phyloP scores from a whole-genome alignment of 1,284 basidiomycete species.

The Athelia sp. region DNA sequence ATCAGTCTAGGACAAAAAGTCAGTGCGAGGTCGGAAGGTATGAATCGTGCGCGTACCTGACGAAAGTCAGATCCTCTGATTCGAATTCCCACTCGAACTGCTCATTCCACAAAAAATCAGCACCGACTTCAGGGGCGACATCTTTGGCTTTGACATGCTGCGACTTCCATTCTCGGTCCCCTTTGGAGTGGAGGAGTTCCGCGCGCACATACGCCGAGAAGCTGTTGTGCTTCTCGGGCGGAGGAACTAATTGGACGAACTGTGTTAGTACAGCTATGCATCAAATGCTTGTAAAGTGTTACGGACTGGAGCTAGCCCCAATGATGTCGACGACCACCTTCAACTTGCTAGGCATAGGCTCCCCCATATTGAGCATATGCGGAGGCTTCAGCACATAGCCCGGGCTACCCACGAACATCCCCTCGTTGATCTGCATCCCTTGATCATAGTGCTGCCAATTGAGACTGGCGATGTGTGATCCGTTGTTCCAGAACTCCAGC shows the following conservation, averaged over 20 bases:
- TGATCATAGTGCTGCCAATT: conserved; percentile 60
- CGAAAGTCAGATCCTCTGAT: conserved; percentile 43
- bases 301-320: conserved; percentile 44
- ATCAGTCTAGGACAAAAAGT: conserved; percentile 27
- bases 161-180: conserved; percentile 37
- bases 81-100: conserved; percentile 43
- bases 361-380: conserved; percentile 19
- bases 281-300: too few relatives aligned
- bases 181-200: conserved; percentile 33
- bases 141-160: conserved; percentile 29
- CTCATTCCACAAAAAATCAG: conserved; percentile 43
- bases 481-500: conserved; percentile 50
- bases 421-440: conserved; percentile 56
- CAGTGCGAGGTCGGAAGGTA: too few relatives aligned
- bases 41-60: conserved; percentile 41
- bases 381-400: conserved; percentile 54
- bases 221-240: conserved; percentile 28
- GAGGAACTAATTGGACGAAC: conserved; percentile 29
- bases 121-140: conserved; percentile 21
- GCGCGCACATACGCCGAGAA: conserved; percentile 36
- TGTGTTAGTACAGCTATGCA: background rate
- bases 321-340: conserved; percentile 32
- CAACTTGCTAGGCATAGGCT: conserved; percentile 15
- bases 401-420: conserved; percentile 52
- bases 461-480: conserved; percentile 57